Percentiles rank a stretch among this genome's conserved stretches.
These are phyloP conservation scores for Rhodomyrtus psidioides DNA, from an alignment of 441 rosid species.

Conservation along the genomic window DNA sequence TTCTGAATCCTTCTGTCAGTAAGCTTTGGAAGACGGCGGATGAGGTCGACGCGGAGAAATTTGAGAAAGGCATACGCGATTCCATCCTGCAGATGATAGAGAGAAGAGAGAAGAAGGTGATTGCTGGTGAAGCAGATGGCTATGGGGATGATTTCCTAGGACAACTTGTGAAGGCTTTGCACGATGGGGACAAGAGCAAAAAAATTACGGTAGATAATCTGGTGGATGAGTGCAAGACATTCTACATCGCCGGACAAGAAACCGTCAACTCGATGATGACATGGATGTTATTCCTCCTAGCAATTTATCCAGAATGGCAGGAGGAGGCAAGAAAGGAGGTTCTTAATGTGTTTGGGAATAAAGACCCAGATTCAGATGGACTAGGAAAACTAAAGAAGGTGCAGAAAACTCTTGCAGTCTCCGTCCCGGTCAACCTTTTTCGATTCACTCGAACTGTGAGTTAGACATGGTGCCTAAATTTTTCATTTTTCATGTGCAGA, in stretches of 20 bases:
- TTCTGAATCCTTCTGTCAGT: slow-evolving; percentile 1
- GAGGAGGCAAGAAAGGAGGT: slow-evolving; percentile 33
- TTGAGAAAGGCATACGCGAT: slow-evolving; percentile 20
- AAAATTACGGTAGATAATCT: slow-evolving; percentile 21
- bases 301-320: slow-evolving; percentile 37
- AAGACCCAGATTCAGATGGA: slow-evolving; percentile 20
- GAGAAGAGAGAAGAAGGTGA: slow-evolving; percentile 29
- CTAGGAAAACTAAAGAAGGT: slow-evolving; percentile 28
- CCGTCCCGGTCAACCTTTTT: background rate
- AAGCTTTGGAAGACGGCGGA: slow-evolving; percentile 23
- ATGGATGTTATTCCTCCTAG: slow-evolving; percentile 34
- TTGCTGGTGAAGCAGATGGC: slow-evolving; percentile 4
- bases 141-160: slow-evolving; percentile 25
- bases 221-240: slow-evolving; percentile 42
- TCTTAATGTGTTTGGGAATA: slow-evolving; percentile 16
- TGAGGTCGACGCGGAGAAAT: slow-evolving; percentile 29
- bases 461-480: background rate
- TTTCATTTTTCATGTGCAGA: slow-evolving; percentile 7
- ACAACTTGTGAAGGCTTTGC: slow-evolving; percentile 16
- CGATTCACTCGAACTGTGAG: background rate
- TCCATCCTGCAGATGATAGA: slow-evolving; percentile 22
- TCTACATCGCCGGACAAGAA: slow-evolving; percentile 36
- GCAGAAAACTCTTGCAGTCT: background rate
- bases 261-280: slow-evolving; percentile 25
- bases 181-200: slow-evolving; percentile 11